Conservation (phyloP, 768 basidiomycete species). For the Coprinopsis cinerea region DNA sequence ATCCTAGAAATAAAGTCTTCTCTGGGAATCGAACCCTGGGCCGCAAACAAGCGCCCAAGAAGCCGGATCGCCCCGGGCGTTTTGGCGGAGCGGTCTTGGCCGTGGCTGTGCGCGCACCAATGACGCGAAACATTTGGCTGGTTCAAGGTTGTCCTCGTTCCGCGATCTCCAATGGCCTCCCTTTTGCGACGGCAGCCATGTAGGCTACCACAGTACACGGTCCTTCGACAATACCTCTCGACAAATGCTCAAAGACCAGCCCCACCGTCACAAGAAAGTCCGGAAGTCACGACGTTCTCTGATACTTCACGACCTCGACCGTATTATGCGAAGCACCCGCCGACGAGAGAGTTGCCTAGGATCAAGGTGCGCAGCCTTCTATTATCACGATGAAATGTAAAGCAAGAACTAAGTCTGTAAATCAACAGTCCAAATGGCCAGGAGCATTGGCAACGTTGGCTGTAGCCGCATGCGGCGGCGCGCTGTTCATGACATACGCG, state of each 20-base stretch:
- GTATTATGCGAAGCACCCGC: slow-evolving; percentile 15
- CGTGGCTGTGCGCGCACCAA: too few species aligned
- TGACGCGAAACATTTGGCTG: too few species aligned
- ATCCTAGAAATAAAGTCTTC: too few species aligned
- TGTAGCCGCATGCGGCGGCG: slow-evolving; percentile 60
- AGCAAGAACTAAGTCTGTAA: neutral
- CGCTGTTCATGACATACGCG: slow-evolving; percentile 58
- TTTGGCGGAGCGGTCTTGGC: too few species aligned
- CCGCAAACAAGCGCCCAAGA: too few species aligned
- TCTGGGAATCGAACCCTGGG: too few species aligned
- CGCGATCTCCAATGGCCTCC: too few species aligned
- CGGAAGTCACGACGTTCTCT: slow-evolving; percentile 18
- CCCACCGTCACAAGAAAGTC: slow-evolving; percentile 17
- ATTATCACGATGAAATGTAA: neutral
- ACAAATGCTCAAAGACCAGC: neutral
- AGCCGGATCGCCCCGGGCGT: too few species aligned
- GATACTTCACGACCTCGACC: slow-evolving; percentile 9
- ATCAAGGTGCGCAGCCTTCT: slow-evolving; percentile 22
- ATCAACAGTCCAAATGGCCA: slow-evolving; percentile 50
- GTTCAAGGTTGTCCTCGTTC: too few species aligned
- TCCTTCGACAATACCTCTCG: neutral
- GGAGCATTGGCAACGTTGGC: slow-evolving; percentile 41
- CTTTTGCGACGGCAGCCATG: neutral
- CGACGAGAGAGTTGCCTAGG: slow-evolving; percentile 28
- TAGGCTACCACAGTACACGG: neutral